A percentile compares a stretch with the other conserved stretches of the same genome.
Evolutionary conservation across 2,329 filamentous ascomycete species (phyloP).

Genomic region (Aspergillus awamori): DNA sequence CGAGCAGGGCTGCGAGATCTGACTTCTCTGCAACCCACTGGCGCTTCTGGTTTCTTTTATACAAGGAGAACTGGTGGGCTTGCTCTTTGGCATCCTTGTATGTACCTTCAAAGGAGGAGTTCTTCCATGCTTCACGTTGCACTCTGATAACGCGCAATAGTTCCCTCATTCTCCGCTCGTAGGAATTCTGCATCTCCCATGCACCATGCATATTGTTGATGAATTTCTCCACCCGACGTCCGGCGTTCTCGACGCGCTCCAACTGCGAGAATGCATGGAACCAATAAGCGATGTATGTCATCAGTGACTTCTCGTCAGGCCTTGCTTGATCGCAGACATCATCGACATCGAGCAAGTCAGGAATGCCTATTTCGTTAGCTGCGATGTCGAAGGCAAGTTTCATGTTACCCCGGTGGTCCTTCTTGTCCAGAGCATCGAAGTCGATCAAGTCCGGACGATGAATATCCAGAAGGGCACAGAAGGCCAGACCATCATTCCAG

Average conservation of each 20-base stretch:
- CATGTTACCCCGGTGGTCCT: constrained; percentile 95
- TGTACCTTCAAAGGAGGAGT: constrained; percentile 82
- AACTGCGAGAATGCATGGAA: constrained; percentile 99
- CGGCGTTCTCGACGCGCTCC: constrained; percentile 97
- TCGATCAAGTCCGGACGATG: constrained; percentile 97
- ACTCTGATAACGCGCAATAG: constrained; percentile 73
- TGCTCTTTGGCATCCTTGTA: constrained; percentile 92
- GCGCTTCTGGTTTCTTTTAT: constrained; percentile 88
- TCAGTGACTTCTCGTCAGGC: constrained; percentile 92
- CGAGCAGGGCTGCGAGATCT: constrained; percentile 85
- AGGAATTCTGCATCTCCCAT: constrained; percentile 99
- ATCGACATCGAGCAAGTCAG: constrained; percentile 92
- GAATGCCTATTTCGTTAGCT: constrained; percentile 93
- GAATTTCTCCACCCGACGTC: constrained; percentile 95
- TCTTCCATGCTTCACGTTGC: constrained; percentile 76
- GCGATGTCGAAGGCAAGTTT: constrained; percentile 96
- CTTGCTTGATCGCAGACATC: constrained; percentile 96
- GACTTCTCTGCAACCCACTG: constrained; percentile 98
- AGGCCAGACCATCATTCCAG: constrained; percentile 97
- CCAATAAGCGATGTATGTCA: constrained; percentile 99
- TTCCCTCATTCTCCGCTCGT: constrained; percentile 85
- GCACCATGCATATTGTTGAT: constrained; percentile 98
- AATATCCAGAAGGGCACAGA: constrained; percentile 94
- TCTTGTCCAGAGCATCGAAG: constrained; percentile 92
- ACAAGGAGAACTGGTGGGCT: constrained; percentile 76